Evolutionary conservation across 2,329 filamentous ascomycete species (phyloP).

Genomic region (Pseudogymnoascus sp.): DNA sequence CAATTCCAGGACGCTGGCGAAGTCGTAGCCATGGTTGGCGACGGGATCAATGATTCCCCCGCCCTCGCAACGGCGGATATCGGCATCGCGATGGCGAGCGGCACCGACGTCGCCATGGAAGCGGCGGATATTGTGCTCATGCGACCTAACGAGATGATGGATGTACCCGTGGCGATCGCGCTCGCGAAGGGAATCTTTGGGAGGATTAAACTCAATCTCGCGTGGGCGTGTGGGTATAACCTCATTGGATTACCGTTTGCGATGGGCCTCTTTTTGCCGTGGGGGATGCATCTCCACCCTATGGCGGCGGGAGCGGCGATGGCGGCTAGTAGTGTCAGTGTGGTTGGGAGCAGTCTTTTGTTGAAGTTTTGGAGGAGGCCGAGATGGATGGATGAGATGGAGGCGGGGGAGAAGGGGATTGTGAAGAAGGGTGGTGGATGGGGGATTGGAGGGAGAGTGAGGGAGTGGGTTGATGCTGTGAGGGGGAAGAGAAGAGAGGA

Average conservation of each 20-base stretch:
- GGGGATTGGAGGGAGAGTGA: slow-evolving; percentile 35
- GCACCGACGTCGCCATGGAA: slow-evolving; percentile 96
- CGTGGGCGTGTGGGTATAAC: slow-evolving; percentile 93
- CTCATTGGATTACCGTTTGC: slow-evolving; percentile 84
- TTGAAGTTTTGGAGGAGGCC: slow-evolving; percentile 83
- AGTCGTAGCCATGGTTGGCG: slow-evolving; percentile 90
- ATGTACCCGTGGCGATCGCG: slow-evolving; percentile 79
- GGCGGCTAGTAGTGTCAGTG: slow-evolving; percentile 82
- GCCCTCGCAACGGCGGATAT: slow-evolving; percentile 88
- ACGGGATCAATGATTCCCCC: slow-evolving; percentile 97
- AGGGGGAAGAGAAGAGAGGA: slow-evolving; percentile 36
- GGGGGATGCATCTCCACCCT: slow-evolving; percentile 80
- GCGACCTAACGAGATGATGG: slow-evolving; percentile 83
- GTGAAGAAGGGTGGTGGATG: slow-evolving; percentile 27
- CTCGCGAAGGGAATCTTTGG: slow-evolving; percentile 79
- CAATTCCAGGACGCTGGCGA: slow-evolving; percentile 67
- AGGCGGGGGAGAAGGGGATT: slow-evolving; percentile 52
- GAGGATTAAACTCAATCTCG: slow-evolving; percentile 87
- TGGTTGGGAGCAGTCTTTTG: slow-evolving; percentile 75
- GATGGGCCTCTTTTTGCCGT: slow-evolving; percentile 90
- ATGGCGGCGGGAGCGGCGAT: slow-evolving; percentile 94
- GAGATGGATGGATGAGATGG: slow-evolving; percentile 72
- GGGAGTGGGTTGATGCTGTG: slow-evolving; percentile 34
- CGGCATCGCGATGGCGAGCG: slow-evolving; percentile 84
- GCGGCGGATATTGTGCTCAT: slow-evolving; percentile 94